Evolutionary conservation across 2,329 filamentous ascomycete genomes (phyloP).

Genomic region (Teratosphaeria nubilosa): DNA sequence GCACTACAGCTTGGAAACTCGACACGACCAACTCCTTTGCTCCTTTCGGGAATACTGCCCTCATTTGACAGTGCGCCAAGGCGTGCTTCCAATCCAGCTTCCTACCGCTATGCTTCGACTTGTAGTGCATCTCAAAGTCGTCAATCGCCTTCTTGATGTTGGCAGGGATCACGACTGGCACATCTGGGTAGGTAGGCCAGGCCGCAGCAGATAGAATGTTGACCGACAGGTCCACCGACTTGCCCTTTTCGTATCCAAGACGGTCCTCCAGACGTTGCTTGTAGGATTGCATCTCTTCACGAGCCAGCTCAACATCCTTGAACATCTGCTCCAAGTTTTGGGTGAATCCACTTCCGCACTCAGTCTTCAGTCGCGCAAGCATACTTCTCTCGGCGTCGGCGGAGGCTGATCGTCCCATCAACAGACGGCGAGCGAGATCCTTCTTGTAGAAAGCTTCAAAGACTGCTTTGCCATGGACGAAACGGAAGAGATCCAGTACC

Average conservation of each 20-base stretch:
- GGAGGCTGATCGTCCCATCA: slow-evolving; percentile 88
- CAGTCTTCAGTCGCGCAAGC: slow-evolving; percentile 80
- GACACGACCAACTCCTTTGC: slow-evolving; percentile 83
- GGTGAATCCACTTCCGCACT: slow-evolving; percentile 89
- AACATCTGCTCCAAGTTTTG: slow-evolving; percentile 99
- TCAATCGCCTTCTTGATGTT: slow-evolving; percentile 67
- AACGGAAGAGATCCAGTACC: slow-evolving; percentile 87
- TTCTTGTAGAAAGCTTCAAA: slow-evolving; percentile 99
- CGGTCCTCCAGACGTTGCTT: slow-evolving; percentile 56
- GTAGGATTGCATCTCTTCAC: slow-evolving; percentile 88
- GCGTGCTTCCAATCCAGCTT: slow-evolving; percentile 86
- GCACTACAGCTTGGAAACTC: slow-evolving; percentile 81
- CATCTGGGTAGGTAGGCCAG: slow-evolving; percentile 85
- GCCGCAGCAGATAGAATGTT: slow-evolving; percentile 83
- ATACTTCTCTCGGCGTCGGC: slow-evolving; percentile 94
- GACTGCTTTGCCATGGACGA: slow-evolving; percentile 92
- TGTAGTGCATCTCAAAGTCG: slow-evolving; percentile 78
- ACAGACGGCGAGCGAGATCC: slow-evolving; percentile 75
- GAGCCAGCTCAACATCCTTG: slow-evolving; percentile 88
- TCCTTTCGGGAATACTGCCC: slow-evolving; percentile 68
- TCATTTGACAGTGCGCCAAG: slow-evolving; percentile 81
- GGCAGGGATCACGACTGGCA: slow-evolving; percentile 61
- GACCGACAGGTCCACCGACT: slow-evolving; percentile 66
- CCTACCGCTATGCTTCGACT: slow-evolving; percentile 77
- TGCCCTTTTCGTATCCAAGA: slow-evolving; percentile 31